Conservation (phyloP, 1,284 basidiomycete species). For the Grifola frondosa region DNA sequence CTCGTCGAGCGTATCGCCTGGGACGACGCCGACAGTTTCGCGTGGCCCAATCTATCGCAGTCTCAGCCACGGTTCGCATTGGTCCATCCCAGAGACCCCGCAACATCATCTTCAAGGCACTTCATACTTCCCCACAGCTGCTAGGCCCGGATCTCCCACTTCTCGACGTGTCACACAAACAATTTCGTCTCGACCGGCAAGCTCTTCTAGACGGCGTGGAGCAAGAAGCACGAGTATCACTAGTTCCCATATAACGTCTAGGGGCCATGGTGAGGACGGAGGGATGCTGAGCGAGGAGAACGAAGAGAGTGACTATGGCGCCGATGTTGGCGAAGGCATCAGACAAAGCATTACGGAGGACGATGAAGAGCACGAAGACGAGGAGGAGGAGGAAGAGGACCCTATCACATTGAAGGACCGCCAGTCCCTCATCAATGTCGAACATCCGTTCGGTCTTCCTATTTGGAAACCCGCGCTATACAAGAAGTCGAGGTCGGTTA, state of each 20-base stretch:
- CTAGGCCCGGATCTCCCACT: constrained; percentile 41
- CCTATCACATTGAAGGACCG: constrained; percentile 95
- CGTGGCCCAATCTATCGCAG: constrained; percentile 45
- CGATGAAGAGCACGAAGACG: constrained; percentile 37
- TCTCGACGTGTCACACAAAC: constrained; percentile 39
- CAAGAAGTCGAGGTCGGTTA: constrained; percentile 97
- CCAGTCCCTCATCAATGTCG: constrained; percentile 98
- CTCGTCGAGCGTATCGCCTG: constrained; percentile 19
- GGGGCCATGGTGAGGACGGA: constrained; percentile 45
- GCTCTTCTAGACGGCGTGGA: constrained; percentile 44
- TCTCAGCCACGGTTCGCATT: constrained; percentile 52
- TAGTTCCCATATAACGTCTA: constrained; percentile 49
- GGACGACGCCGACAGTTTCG: constrained; percentile 25
- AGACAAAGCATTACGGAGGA: constrained; percentile 22
- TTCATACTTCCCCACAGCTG: constrained; percentile 53
- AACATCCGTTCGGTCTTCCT: constrained; percentile 98
- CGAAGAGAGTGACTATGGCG: constrained; percentile 32
- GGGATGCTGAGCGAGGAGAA: constrained; percentile 45
- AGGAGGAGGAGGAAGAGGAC: constrained; percentile 62
- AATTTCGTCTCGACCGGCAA: constrained; percentile 37
- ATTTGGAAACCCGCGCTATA: constrained; percentile 99
- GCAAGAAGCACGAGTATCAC: constrained; percentile 61
- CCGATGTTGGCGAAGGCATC: constrained; percentile 19
- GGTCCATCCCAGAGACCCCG: constrained; percentile 55
- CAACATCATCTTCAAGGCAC: constrained; percentile 68